These are phyloP conservation scores for Tolypocladium nubicola DNA, from an alignment of 2,329 filamentous ascomycete genomes.

Conservation along the genomic window DNA sequence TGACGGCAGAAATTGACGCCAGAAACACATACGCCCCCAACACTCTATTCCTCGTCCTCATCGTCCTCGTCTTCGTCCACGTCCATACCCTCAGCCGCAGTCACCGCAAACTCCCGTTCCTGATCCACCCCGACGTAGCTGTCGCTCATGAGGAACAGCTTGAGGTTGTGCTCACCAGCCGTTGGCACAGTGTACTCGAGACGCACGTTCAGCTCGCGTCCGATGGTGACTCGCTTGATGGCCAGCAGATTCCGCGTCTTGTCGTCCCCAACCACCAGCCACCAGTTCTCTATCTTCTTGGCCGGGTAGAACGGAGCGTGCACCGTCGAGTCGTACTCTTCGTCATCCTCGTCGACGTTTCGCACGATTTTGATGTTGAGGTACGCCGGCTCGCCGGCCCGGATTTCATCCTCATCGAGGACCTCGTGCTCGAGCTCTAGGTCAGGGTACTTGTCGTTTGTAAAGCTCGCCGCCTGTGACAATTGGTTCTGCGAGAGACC, in stretches of 20 bases:
- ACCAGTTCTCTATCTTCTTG: slow-evolving; percentile 97
- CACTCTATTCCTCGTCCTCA: slow-evolving; percentile 28
- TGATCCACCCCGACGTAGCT: slow-evolving; percentile 96
- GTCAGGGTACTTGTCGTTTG: slow-evolving; percentile 92
- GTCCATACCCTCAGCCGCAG: slow-evolving; percentile 86
- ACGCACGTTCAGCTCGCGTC: slow-evolving; percentile 62
- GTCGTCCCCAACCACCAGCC: slow-evolving; percentile 92
- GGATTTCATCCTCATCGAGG: slow-evolving; percentile 69
- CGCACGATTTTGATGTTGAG: slow-evolving; percentile 78
- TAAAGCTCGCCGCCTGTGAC: slow-evolving; percentile 83
- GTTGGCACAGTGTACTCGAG: slow-evolving; percentile 83
- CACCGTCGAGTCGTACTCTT: slow-evolving; percentile 69
- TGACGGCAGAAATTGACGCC: not conserved
- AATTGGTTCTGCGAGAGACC: slow-evolving; percentile 74
- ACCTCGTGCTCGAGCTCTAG: slow-evolving; percentile 84
- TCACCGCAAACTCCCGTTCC: slow-evolving; percentile 78
- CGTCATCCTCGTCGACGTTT: slow-evolving; percentile 60
- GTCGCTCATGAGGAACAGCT: slow-evolving; percentile 92
- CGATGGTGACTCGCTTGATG: slow-evolving; percentile 90
- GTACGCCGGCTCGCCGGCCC: slow-evolving; percentile 70
- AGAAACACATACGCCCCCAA: not conserved
- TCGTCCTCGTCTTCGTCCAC: slow-evolving; percentile 80
- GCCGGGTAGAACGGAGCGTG: slow-evolving; percentile 91
- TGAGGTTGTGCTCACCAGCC: slow-evolving; percentile 76
- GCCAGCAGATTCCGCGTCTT: slow-evolving; percentile 76